phyloP scores from a whole-genome alignment of 495 filamentous ascomycete genomes.

The Penicillium flavigenum region DNA sequence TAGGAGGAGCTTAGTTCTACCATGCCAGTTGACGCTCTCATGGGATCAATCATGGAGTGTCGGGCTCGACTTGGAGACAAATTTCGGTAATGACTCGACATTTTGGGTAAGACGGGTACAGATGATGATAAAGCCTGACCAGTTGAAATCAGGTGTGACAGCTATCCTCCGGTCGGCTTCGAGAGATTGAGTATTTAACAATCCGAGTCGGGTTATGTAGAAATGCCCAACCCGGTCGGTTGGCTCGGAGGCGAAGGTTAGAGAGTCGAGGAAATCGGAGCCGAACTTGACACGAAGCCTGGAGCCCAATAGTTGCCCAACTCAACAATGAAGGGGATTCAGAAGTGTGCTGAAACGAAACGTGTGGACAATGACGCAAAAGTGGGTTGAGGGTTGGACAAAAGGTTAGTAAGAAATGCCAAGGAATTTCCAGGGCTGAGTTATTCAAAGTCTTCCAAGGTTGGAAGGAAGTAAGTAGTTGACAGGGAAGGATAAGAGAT shows the following conservation, averaged over 20 bases:
- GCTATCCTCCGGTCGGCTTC: conserved; percentile 1
- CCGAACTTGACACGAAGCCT: conserved; percentile 15
- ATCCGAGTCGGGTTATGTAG: conserved; percentile 5
- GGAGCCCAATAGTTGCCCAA: conserved; percentile 19
- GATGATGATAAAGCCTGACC: background rate
- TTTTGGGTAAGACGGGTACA: background rate
- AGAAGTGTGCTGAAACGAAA: conserved; percentile 7
- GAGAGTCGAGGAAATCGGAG: conserved; percentile 13
- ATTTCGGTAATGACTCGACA: conserved; percentile 25
- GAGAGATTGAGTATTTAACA: background rate
- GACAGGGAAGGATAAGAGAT: too few relatives aligned
- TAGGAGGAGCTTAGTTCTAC: conserved; percentile 40
- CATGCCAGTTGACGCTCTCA: conserved; percentile 51
- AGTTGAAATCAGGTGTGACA: background rate
- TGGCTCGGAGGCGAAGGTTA: conserved; percentile 1
- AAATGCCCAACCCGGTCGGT: conserved; percentile 5
- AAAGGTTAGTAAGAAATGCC: conserved; percentile 6
- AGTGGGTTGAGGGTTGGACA: conserved; percentile 15
- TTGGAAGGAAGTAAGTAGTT: too few relatives aligned
- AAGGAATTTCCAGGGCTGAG: background rate
- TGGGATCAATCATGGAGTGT: conserved; percentile 36
- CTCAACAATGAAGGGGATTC: conserved; percentile 5
- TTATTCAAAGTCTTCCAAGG: too few relatives aligned
- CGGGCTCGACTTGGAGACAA: conserved; percentile 39
- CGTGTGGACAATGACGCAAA: conserved; percentile 24